Evolutionary conservation across 169 alveolate genomes (phyloP).

Genomic region (Plasmodium malariae): DNA sequence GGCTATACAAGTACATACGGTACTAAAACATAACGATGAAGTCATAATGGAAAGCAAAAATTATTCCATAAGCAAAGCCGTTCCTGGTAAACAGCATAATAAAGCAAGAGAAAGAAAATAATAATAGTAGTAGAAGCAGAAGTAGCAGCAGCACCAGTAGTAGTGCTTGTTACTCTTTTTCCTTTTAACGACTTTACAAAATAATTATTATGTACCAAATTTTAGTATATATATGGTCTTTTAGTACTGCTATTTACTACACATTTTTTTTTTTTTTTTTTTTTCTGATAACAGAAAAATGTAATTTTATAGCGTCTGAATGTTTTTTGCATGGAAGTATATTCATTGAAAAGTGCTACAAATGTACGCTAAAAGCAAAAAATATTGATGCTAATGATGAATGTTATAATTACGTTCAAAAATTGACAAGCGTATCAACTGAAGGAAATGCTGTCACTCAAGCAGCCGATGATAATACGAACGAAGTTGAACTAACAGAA

Average conservation of each 20-base stretch:
- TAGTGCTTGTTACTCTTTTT: too few species aligned
- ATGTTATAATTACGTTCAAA: slow-evolving; percentile 2
- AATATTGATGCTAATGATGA: background rate
- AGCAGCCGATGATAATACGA: background rate
- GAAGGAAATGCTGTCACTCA: background rate
- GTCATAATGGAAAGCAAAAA: slow-evolving; percentile 21
- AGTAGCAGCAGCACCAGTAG: too few species aligned
- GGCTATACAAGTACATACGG: slow-evolving; percentile 17
- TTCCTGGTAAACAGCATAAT: slow-evolving; percentile 14
- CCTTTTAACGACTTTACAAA: too few species aligned
- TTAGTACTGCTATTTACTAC: too few species aligned
- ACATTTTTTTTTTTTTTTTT: background rate
- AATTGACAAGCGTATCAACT: background rate
- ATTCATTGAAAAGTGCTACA: background rate
- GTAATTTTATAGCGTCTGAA: slow-evolving; percentile 13
- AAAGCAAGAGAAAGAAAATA: background rate
- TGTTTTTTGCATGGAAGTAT: slow-evolving; percentile 24
- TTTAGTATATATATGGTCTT: too few species aligned
- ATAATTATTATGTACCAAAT: too few species aligned
- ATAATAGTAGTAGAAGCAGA: background rate
- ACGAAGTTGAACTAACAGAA: background rate
- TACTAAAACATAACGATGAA: background rate
- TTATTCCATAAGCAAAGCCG: slow-evolving; percentile 19
- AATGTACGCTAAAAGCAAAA: background rate
- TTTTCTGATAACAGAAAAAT: background rate